phyloP scores from a whole-genome alignment of 768 basidiomycete genomes.

The Hebeloma cylindrosporum region DNA sequence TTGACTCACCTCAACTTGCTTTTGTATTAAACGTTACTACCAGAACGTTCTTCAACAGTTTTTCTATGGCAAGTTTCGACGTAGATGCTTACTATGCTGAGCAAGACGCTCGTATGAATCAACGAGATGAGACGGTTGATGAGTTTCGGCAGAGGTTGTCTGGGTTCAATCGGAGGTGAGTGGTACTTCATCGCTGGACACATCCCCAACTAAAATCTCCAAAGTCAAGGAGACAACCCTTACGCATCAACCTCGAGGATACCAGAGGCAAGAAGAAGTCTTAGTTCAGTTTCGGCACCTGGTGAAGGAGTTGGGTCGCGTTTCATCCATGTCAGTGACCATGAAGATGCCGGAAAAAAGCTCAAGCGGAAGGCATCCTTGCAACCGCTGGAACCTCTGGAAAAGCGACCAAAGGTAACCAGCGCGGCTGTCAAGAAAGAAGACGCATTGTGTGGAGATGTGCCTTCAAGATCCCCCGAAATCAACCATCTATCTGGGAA shows the following conservation, averaged over 20 bases:
- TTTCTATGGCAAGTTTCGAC: conserved; percentile 1
- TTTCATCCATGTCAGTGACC: not conserved
- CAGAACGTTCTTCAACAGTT: conserved; percentile 2
- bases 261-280: no score
- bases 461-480: not conserved
- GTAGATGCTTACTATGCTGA: conserved; percentile 46
- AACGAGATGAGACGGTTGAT: conserved; percentile 52
- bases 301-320: not conserved
- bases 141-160: conserved; percentile 42
- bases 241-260: conserved; percentile 14
- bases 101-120: conserved; percentile 52
- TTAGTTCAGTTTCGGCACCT: no score
- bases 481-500: not conserved
- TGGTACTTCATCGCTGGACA: conserved; percentile 4
- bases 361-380: conserved; percentile 7
- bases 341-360: conserved; percentile 13
- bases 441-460: no score
- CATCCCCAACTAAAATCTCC: no score
- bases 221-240: conserved; percentile 9
- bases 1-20: not conserved
- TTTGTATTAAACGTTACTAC: conserved; percentile 1
- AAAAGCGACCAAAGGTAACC: no score
- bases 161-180: conserved; percentile 22
- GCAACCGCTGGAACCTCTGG: not conserved
- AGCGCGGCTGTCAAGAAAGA: no score